phyloP scores from a whole-genome alignment of 169 alveolate species.

The Theileria parva region DNA sequence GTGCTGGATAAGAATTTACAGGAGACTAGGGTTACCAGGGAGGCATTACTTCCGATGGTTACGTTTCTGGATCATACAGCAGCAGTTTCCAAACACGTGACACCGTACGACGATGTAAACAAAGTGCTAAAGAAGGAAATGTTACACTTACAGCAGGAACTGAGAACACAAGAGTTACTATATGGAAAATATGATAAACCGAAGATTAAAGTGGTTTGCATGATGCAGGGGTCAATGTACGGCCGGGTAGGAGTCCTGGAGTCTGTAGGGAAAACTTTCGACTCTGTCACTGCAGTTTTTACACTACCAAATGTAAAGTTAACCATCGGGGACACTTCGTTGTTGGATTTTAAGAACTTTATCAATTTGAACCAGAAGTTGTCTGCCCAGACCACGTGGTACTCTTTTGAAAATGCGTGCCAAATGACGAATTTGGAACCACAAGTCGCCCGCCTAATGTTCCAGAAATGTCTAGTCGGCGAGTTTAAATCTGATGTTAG shows the following conservation, averaged over 20 bases:
- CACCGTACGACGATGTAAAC: not conserved
- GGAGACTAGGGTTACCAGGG: slow-evolving; percentile 22
- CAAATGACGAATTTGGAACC: not conserved
- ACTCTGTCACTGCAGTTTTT: slow-evolving; percentile 47
- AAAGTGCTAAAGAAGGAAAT: slow-evolving; percentile 31
- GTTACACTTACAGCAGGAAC: slow-evolving; percentile 31
- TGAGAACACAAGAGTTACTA: slow-evolving; percentile 34
- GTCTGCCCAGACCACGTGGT: slow-evolving; percentile 17
- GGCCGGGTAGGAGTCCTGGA: slow-evolving; percentile 54
- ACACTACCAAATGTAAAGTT: slow-evolving; percentile 30
- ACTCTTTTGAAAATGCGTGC: slow-evolving; percentile 40
- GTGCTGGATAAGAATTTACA: slow-evolving; percentile 48
- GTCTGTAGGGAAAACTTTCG: slow-evolving; percentile 46
- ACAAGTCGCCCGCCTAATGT: slow-evolving; percentile 22
- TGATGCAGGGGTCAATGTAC: slow-evolving; percentile 54
- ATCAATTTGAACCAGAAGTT: not conserved
- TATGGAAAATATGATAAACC: slow-evolving; percentile 52
- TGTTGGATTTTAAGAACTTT: slow-evolving; percentile 2
- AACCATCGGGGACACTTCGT: slow-evolving; percentile 45
- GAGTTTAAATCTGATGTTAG: slow-evolving; percentile 3
- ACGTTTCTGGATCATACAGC: slow-evolving; percentile 30
- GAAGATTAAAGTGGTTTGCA: slow-evolving; percentile 38
- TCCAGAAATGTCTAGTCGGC: slow-evolving; percentile 27
- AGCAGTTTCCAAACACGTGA: not conserved
- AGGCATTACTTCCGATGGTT: slow-evolving; percentile 38